Percentiles rank a stretch among this genome's conserved stretches.
Conservation (phyloP, 257 asterid species). For the Echium plantagineum region DNA sequence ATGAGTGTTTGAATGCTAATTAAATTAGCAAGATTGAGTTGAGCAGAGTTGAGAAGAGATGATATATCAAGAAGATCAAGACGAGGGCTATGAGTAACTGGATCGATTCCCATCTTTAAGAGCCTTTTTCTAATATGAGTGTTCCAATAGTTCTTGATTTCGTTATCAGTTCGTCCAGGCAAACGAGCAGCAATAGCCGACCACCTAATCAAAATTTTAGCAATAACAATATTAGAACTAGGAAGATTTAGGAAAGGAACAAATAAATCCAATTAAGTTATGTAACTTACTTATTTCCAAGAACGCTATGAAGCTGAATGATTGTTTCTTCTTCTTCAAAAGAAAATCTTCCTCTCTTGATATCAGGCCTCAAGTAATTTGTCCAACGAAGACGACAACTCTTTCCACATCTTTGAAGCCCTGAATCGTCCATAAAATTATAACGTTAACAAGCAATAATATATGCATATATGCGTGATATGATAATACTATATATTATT, state of each 20-base stretch:
- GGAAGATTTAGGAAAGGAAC: no score
- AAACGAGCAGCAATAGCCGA: constrained; percentile 74
- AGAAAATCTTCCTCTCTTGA: constrained; percentile 75
- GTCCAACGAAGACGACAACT: constrained; percentile 89
- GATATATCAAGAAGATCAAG: constrained; percentile 58
- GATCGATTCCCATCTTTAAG: constrained; percentile 62
- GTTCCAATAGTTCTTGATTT: constrained; percentile 84
- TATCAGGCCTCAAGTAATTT: constrained; percentile 71
- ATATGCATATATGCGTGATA: no score
- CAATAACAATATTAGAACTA: background rate
- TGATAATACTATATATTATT: no score
- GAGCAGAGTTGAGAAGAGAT: constrained; percentile 43
- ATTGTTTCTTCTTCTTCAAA: constrained; percentile 81
- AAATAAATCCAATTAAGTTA: no score
- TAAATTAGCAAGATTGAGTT: constrained; percentile 40
- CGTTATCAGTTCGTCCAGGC: constrained; percentile 82
- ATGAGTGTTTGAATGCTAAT: constrained; percentile 60
- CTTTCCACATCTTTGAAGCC: constrained; percentile 77
- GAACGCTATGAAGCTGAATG: constrained; percentile 69
- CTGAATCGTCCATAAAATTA: constrained; percentile 12
- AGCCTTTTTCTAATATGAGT: constrained; percentile 74
- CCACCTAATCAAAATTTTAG: constrained; percentile 45
- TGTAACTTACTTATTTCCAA: constrained; percentile 67
- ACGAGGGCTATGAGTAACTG: constrained; percentile 76
- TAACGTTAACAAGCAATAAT: background rate